A percentile compares a stretch with the other conserved stretches of the same genome.
Evolutionary conservation across 2,329 filamentous ascomycete genomes (phyloP).

Genomic region (Colletotrichum cordylinicola): DNA sequence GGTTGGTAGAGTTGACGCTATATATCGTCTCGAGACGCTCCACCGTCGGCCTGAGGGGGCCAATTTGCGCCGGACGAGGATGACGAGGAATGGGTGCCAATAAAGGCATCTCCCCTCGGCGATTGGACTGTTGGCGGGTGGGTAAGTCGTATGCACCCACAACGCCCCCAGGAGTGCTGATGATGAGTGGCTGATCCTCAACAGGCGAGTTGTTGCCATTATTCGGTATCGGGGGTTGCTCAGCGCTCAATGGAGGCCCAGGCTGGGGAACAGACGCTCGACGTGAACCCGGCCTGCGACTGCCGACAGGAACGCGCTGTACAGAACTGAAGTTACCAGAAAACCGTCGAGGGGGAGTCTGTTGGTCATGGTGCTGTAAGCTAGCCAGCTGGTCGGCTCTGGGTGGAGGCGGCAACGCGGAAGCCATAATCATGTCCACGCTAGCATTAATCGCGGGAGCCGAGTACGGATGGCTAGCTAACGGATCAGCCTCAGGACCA

Average conservation of each 20-base stretch:
- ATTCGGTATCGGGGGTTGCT: slow-evolving; percentile 1
- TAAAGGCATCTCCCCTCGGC: slow-evolving; percentile 49
- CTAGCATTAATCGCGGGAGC: slow-evolving; percentile 39
- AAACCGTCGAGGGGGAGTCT: slow-evolving; percentile 43
- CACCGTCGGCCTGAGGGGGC: slow-evolving; percentile 49
- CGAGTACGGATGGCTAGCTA: slow-evolving; percentile 44
- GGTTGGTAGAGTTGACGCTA: slow-evolving; percentile 32
- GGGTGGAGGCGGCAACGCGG: slow-evolving; percentile 42
- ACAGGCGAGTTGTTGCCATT: slow-evolving; percentile 25
- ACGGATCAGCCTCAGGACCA: not conserved
- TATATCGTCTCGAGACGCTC: slow-evolving; percentile 63
- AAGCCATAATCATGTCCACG: slow-evolving; percentile 36
- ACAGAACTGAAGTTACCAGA: slow-evolving; percentile 48
- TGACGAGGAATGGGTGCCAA: slow-evolving; percentile 60
- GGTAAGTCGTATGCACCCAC: slow-evolving; percentile 58
- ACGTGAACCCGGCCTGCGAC: slow-evolving; percentile 29
- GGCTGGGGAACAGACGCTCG: slow-evolving; percentile 12
- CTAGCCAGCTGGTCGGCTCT: slow-evolving; percentile 44
- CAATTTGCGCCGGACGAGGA: slow-evolving; percentile 43
- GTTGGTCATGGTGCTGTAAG: slow-evolving; percentile 41
- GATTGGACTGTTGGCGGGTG: slow-evolving; percentile 34
- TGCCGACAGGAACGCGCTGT: slow-evolving; percentile 45
- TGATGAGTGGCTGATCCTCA: slow-evolving; percentile 62
- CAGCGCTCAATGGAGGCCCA: slow-evolving; percentile 1
- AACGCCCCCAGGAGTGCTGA: slow-evolving; percentile 64